Evolutionary conservation across 106 monocot species (phyloP).

Genomic region (Dioscorea zingiberensis): DNA sequence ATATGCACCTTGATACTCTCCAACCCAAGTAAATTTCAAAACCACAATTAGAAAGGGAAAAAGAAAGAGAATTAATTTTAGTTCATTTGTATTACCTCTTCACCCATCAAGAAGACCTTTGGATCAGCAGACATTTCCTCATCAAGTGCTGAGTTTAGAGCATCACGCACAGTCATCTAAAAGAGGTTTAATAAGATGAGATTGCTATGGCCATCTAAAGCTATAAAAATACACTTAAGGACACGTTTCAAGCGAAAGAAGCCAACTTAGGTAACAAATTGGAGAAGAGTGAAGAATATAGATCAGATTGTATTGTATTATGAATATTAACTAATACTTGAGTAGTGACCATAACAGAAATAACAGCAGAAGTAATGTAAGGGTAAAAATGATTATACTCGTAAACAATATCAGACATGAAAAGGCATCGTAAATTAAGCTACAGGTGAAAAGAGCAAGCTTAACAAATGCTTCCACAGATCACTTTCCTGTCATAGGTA

Average conservation of each 20-base stretch:
- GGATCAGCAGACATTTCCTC: conserved; percentile 99
- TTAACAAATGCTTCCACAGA: too few species aligned
- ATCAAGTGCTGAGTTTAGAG: conserved; percentile 91
- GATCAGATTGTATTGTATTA: neutral
- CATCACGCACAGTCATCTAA: conserved; percentile 91
- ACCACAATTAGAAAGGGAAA: neutral
- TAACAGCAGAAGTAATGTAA: too few species aligned
- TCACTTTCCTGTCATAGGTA: too few species aligned
- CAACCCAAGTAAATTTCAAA: conserved; percentile 51
- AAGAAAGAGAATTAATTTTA: neutral
- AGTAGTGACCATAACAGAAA: too few species aligned
- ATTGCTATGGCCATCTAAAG: neutral
- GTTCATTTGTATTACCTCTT: conserved; percentile 52
- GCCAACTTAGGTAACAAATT: neutral
- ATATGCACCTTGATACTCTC: conserved; percentile 98
- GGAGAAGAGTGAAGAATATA: neutral
- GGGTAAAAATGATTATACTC: too few species aligned
- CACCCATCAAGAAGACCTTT: conserved; percentile 92
- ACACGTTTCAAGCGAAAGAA: neutral
- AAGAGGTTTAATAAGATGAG: neutral
- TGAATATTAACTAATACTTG: neutral
- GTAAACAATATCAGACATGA: too few species aligned
- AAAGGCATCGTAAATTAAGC: too few species aligned
- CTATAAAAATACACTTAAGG: too few species aligned
- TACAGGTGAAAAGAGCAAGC: too few species aligned